These are phyloP conservation scores for Lomentospora prolificans DNA, from an alignment of 2,329 filamentous ascomycete species.

Conservation along the genomic window DNA sequence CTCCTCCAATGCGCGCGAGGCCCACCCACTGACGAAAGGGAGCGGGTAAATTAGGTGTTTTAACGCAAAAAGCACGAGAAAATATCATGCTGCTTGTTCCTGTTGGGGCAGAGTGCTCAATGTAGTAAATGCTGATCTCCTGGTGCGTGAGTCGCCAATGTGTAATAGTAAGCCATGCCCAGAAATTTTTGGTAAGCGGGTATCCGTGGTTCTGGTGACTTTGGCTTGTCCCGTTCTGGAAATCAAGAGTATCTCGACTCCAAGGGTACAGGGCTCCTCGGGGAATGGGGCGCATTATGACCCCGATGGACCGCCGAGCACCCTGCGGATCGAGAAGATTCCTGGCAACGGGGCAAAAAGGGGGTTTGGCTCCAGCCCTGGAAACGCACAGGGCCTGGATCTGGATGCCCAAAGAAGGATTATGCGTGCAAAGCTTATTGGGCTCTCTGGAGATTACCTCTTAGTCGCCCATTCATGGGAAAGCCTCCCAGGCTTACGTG, in stretches of 20 bases:
- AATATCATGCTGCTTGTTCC: not conserved
- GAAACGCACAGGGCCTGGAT: too few relatives aligned
- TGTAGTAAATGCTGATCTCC: too few relatives aligned
- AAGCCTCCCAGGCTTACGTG: not conserved
- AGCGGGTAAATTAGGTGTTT: too few relatives aligned
- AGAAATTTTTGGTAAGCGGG: not conserved
- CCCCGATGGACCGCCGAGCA: slow-evolving; percentile 1
- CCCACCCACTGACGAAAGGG: too few relatives aligned
- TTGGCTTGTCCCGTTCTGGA: not conserved
- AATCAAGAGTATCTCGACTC: not conserved
- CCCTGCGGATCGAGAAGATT: not conserved
- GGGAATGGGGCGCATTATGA: slow-evolving; percentile 1
- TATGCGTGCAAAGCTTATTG: not conserved
- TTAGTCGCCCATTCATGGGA: too few relatives aligned
- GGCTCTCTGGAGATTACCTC: not conserved
- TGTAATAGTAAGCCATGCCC: not conserved
- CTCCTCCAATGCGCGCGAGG: not conserved
- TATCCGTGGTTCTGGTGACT: not conserved
- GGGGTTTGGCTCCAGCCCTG: not conserved
- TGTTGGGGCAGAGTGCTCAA: too few relatives aligned
- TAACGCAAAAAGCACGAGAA: not conserved
- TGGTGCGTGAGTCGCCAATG: not conserved
- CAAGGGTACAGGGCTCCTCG: not conserved
- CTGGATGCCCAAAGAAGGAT: not conserved
- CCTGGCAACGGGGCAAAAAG: not conserved